A percentile compares a stretch with the other conserved stretches of the same genome.
Evolutionary conservation across 2,329 filamentous ascomycete species (phyloP).

Genomic region (Ophiocordyceps unilateralis): DNA sequence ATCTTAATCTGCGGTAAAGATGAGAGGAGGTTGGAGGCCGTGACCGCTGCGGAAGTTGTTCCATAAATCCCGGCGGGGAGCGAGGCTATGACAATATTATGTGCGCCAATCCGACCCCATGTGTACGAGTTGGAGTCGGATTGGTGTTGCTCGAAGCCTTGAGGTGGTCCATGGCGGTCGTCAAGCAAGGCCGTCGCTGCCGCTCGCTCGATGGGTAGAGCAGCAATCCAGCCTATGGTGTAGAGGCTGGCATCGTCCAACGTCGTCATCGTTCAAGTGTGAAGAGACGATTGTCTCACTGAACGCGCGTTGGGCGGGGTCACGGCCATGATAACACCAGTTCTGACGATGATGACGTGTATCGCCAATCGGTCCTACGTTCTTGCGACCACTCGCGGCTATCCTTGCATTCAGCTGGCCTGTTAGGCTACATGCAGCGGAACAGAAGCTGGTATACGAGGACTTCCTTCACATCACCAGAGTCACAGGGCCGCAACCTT

Average conservation of each 20-base stretch:
- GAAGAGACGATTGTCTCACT: not conserved
- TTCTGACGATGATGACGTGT: not conserved
- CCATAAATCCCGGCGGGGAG: constrained; percentile 4
- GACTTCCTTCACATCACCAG: too few species aligned
- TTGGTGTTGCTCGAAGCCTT: not conserved
- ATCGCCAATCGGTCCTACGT: not conserved
- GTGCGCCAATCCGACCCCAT: constrained; percentile 3
- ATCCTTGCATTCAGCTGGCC: too few species aligned
- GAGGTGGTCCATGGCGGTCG: constrained; percentile 5
- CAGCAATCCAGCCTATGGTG: constrained; percentile 25
- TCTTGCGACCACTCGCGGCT: too few species aligned
- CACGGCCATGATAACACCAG: not conserved
- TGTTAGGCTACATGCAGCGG: too few species aligned
- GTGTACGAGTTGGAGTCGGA: constrained; percentile 4
- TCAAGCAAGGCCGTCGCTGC: constrained; percentile 22
- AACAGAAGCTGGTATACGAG: too few species aligned
- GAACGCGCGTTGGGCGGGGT: not conserved
- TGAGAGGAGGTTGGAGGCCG: constrained; percentile 9
- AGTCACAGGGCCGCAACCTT: too few species aligned
- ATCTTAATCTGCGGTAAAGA: constrained; percentile 13
- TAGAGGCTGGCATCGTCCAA: constrained; percentile 8
- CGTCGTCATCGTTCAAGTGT: not conserved
- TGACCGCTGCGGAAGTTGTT: constrained; percentile 4
- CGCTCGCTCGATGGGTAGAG: constrained; percentile 16
- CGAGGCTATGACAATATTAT: constrained; percentile 6